Evolutionary conservation across 306 rosid species (phyloP).

Genomic region (Dryas drummondii): DNA sequence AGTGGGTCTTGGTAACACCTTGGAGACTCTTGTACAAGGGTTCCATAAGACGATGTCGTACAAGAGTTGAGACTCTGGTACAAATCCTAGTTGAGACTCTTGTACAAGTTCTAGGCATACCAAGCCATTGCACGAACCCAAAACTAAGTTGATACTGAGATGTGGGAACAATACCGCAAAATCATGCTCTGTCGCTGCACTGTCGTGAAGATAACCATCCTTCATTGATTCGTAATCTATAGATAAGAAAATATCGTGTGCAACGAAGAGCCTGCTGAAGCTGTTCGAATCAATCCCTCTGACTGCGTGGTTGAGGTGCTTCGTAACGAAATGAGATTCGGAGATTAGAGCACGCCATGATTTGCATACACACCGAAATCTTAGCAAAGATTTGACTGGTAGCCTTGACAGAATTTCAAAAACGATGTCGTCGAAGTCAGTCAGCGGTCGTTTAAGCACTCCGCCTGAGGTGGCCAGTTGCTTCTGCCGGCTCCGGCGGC

Average conservation of each 20-base stretch:
- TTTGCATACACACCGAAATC: slow-evolving; percentile 12
- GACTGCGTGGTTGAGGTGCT: background rate
- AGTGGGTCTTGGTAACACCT: background rate
- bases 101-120: background rate
- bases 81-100: too few relatives aligned
- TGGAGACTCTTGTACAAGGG: slow-evolving; percentile 11
- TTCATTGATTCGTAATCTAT: too few relatives aligned
- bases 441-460: background rate
- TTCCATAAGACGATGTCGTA: background rate
- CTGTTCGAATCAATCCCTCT: background rate
- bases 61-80: too few relatives aligned
- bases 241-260: too few relatives aligned
- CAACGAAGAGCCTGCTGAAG: too few relatives aligned
- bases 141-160: background rate
- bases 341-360: slow-evolving; percentile 8
- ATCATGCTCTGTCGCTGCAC: too few relatives aligned
- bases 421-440: background rate
- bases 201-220: too few relatives aligned
- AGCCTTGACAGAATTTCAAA: slow-evolving; percentile 6
- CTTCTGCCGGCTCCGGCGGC: background rate
- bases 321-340: slow-evolving; percentile 6
- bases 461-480: background rate
- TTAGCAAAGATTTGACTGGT: background rate
- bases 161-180: background rate
- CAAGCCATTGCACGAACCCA: slow-evolving; percentile 3